phyloP scores from a whole-genome alignment of 352 stramenopile genomes.

The Pythium rhizo-oryzae region DNA sequence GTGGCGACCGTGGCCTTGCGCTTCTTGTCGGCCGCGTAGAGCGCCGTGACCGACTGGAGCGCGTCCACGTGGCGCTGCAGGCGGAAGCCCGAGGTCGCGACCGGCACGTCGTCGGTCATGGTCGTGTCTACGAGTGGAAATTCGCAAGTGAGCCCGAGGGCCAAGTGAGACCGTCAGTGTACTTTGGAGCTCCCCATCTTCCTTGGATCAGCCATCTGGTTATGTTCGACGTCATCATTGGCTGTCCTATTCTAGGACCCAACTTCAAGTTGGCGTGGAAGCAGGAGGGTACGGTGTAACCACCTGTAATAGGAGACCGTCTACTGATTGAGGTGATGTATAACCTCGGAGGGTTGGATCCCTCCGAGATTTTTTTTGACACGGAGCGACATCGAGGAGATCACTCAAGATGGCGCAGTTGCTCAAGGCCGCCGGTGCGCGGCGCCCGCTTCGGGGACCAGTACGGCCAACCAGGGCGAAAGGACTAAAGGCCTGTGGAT shows the following conservation, averaged over 20 bases:
- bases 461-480: neutral
- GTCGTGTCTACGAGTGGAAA: neutral
- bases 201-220: neutral
- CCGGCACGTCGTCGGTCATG: neutral
- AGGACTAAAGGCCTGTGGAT: too few relatives aligned
- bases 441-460: neutral
- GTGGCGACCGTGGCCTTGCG: conserved; percentile 41
- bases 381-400: neutral
- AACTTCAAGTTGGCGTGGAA: conserved; percentile 18
- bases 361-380: neutral
- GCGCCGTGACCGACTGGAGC: conserved; percentile 34
- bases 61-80: conserved; percentile 48
- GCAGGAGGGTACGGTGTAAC: conserved; percentile 16
- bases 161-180: neutral
- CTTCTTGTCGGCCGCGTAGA: conserved; percentile 35
- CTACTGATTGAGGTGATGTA: neutral
- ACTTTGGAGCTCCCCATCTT: neutral
- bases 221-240: conserved; percentile 13
- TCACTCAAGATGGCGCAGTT: conserved; percentile 31
- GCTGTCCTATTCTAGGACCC: neutral
- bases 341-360: neutral
- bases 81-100: conserved; percentile 26
- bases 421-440: conserved; percentile 37
- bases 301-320: neutral
- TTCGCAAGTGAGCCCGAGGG: neutral